phyloP scores from a whole-genome alignment of 2,329 filamentous ascomycete species.

The Curvularia sp. region DNA sequence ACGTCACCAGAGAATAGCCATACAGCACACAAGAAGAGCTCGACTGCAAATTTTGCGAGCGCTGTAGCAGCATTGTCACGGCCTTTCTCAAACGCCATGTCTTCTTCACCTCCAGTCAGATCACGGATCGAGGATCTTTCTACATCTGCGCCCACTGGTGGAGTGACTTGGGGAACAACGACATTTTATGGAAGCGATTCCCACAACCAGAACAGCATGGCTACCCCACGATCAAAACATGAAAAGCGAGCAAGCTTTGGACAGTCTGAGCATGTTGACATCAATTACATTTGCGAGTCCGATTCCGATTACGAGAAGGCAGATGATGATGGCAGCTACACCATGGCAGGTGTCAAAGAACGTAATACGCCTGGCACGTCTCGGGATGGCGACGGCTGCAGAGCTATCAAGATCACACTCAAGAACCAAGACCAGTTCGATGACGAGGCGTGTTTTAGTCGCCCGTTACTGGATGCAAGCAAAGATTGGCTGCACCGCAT shows the following conservation, averaged over 20 bases:
- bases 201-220: slow-evolving; percentile 36
- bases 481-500: slow-evolving; percentile 58
- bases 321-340: slow-evolving; percentile 21
- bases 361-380: slow-evolving; percentile 30
- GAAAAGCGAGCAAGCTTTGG: slow-evolving; percentile 51
- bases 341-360: slow-evolving; percentile 34
- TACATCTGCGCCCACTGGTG: slow-evolving; percentile 52
- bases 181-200: slow-evolving; percentile 50
- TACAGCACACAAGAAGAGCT: slow-evolving; percentile 40
- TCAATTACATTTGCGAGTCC: slow-evolving; percentile 43
- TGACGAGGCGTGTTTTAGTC: slow-evolving; percentile 56
- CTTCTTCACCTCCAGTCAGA: slow-evolving; percentile 50
- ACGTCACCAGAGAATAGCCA: slow-evolving; percentile 53
- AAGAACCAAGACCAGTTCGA: slow-evolving; percentile 66
- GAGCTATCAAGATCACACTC: slow-evolving; percentile 57
- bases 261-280: slow-evolving; percentile 40
- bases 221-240: slow-evolving; percentile 45
- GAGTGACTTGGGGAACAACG: slow-evolving; percentile 58
- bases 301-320: slow-evolving; percentile 43
- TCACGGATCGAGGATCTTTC: slow-evolving; percentile 50
- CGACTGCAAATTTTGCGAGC: slow-evolving; percentile 50
- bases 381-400: slow-evolving; percentile 17
- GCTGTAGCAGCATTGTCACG: slow-evolving; percentile 52
- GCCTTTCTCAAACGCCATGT: slow-evolving; percentile 50
- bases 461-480: slow-evolving; percentile 59